Percentiles rank a stretch among this genome's conserved stretches.
These are phyloP conservation scores for Lentinula boryana DNA, from an alignment of 768 basidiomycete species.

Conservation along the genomic window DNA sequence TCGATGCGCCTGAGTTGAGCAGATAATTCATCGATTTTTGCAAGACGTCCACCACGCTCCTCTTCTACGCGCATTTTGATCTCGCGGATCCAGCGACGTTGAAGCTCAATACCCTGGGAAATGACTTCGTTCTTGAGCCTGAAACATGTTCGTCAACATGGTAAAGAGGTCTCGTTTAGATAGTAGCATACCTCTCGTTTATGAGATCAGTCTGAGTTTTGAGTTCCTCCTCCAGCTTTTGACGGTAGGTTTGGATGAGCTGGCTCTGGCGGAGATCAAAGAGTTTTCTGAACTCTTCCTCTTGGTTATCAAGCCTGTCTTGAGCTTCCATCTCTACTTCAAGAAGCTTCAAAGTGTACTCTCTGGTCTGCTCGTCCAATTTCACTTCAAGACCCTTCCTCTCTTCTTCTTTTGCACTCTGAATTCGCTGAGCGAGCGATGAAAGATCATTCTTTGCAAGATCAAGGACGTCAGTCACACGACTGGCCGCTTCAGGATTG, in stretches of 20 bases:
- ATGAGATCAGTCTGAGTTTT: conserved; percentile 87
- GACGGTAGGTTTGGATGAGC: conserved; percentile 74
- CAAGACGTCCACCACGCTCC: conserved; percentile 91
- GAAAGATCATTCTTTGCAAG: conserved; percentile 79
- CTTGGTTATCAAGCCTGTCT: conserved; percentile 79
- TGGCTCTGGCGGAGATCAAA: conserved; percentile 73
- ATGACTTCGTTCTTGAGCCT: conserved; percentile 93
- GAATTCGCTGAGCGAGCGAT: conserved; percentile 68
- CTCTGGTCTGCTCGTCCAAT: conserved; percentile 78
- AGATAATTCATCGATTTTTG: conserved; percentile 91
- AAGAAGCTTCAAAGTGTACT: conserved; percentile 76
- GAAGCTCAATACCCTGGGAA: conserved; percentile 95
- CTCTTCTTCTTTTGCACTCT: conserved; percentile 77
- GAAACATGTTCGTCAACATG: neutral
- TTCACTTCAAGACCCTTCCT: conserved; percentile 51
- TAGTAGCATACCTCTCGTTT: conserved; percentile 72
- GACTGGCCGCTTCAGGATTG: conserved; percentile 59
- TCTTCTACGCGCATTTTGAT: conserved; percentile 95
- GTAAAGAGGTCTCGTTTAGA: neutral
- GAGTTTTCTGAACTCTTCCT: conserved; percentile 77
- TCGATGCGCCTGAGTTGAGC: conserved; percentile 88
- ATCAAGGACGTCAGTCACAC: conserved; percentile 72
- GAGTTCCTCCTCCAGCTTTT: conserved; percentile 82
- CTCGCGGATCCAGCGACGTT: conserved; percentile 93
- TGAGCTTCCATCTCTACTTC: conserved; percentile 83